Percentiles rank a stretch among this genome's conserved stretches.
phyloP scores from a whole-genome alignment of 345 rosid genomes.

The Eucalyptus erythrocorys region DNA sequence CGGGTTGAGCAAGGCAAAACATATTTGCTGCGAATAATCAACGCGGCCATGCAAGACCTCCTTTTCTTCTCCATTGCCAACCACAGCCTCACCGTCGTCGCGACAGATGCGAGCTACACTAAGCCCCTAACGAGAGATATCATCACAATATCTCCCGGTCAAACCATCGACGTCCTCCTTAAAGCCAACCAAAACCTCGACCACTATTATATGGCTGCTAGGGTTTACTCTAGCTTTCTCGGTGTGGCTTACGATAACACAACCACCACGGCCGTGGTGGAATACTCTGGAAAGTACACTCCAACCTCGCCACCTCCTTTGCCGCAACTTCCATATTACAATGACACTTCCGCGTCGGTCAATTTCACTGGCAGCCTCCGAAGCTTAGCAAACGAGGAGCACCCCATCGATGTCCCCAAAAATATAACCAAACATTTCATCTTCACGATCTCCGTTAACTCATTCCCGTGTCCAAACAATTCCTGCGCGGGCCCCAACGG shows the following conservation, averaged over 20 bases:
- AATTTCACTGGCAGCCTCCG: conserved; percentile 10
- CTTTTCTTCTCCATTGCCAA: conserved; percentile 17
- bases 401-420: conserved; percentile 5
- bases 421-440: background rate
- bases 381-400: background rate
- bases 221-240: background rate
- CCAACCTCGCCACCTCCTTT: background rate
- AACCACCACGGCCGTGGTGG: background rate
- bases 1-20: conserved; percentile 16
- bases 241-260: background rate
- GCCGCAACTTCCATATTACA: conserved; percentile 4
- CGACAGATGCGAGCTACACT: conserved; percentile 15
- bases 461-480: conserved; percentile 7
- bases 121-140: conserved; percentile 5
- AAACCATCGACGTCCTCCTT: conserved; percentile 15
- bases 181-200: conserved; percentile 5
- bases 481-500: conserved; percentile 16
- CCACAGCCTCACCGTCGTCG: conserved; percentile 14
- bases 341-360: conserved; percentile 7
- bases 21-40: conserved; percentile 16
- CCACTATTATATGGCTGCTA: conserved; percentile 4
- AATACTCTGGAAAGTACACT: conserved; percentile 1
- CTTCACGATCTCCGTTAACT: conserved; percentile 4
- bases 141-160: conserved; percentile 16
- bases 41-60: conserved; percentile 15